phyloP scores from a whole-genome alignment of 1,284 basidiomycete species.

The Marasmius fiardii region DNA sequence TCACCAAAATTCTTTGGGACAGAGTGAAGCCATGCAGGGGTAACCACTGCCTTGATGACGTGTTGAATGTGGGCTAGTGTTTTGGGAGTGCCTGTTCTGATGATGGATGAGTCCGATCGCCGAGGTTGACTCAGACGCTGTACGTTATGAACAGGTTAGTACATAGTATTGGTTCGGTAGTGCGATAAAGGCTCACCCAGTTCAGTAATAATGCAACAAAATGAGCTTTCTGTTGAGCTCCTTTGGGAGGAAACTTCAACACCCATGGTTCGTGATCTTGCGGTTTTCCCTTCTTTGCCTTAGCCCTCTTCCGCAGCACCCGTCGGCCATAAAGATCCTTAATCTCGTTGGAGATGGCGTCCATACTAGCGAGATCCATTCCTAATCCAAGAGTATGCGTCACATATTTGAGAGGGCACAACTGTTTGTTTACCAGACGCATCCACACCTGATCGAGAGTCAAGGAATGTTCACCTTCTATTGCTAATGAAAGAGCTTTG shows the following conservation, averaged over 20 bases:
- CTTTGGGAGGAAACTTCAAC: too few species aligned
- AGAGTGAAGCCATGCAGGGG: slow-evolving; percentile 27
- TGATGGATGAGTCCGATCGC: background rate
- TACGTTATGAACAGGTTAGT: background rate
- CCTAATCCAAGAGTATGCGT: too few species aligned
- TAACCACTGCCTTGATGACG: slow-evolving; percentile 21
- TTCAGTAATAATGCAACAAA: background rate
- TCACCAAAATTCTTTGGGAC: slow-evolving; percentile 29
- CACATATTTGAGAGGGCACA: background rate
- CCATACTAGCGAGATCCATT: too few species aligned
- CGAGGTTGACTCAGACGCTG: background rate
- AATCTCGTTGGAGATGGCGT: too few species aligned
- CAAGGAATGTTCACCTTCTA: background rate
- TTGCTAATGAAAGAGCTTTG: background rate
- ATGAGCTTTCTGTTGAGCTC: background rate
- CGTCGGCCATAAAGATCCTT: background rate
- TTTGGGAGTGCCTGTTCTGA: slow-evolving; percentile 2
- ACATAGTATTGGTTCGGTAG: background rate
- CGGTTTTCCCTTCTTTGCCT: too few species aligned
- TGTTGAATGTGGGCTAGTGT: slow-evolving; percentile 18
- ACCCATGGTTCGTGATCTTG: too few species aligned
- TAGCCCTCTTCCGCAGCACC: background rate
- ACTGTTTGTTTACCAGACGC: background rate
- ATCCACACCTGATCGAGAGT: background rate
- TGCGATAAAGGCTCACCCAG: background rate